Evolutionary conservation across 805 yeast genomes (phyloP).

Genomic region (Barnettozyma populi): DNA sequence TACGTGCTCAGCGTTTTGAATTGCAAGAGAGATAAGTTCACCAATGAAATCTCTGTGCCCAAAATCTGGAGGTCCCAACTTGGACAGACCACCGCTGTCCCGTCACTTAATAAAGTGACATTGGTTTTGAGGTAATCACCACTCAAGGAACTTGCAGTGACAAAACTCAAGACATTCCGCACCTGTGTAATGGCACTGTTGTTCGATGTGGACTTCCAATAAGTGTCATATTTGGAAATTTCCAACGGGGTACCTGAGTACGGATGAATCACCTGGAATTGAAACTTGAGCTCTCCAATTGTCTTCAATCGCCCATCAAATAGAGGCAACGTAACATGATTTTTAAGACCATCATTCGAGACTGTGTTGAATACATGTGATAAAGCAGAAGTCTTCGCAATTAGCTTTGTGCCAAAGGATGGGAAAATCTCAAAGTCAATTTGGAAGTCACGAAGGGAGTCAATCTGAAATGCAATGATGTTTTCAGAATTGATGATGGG

Average conservation of each 20-base stretch:
- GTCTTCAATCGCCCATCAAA: slow-evolving; percentile 76
- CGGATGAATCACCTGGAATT: slow-evolving; percentile 83
- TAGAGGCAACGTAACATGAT: slow-evolving; percentile 54
- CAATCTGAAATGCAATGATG: slow-evolving; percentile 78
- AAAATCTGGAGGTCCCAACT: slow-evolving; percentile 47
- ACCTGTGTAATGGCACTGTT: slow-evolving; percentile 7
- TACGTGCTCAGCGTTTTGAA: slow-evolving; percentile 28
- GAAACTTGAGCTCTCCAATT: slow-evolving; percentile 74
- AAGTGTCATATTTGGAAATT: slow-evolving; percentile 88
- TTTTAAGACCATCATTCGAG: slow-evolving; percentile 32
- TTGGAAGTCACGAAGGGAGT: slow-evolving; percentile 64
- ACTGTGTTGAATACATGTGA: slow-evolving; percentile 42
- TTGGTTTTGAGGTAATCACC: slow-evolving; percentile 72
- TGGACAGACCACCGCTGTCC: slow-evolving; percentile 81
- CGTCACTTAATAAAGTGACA: slow-evolving; percentile 72
- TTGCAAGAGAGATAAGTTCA: slow-evolving; percentile 41
- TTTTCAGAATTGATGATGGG: slow-evolving; percentile 58
- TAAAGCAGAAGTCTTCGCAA: slow-evolving; percentile 83
- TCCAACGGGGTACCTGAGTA: slow-evolving; percentile 79
- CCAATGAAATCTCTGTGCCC: slow-evolving; percentile 53
- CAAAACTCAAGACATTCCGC: slow-evolving; percentile 54
- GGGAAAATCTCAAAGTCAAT: slow-evolving; percentile 91
- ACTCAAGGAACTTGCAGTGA: slow-evolving; percentile 83
- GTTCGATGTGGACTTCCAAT: slow-evolving; percentile 80
- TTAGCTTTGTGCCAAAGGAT: slow-evolving; percentile 85